Base-by-base conservation (phyloP, 1,139 yeast genomes). In the Geotrichum klebahnii region DNA sequence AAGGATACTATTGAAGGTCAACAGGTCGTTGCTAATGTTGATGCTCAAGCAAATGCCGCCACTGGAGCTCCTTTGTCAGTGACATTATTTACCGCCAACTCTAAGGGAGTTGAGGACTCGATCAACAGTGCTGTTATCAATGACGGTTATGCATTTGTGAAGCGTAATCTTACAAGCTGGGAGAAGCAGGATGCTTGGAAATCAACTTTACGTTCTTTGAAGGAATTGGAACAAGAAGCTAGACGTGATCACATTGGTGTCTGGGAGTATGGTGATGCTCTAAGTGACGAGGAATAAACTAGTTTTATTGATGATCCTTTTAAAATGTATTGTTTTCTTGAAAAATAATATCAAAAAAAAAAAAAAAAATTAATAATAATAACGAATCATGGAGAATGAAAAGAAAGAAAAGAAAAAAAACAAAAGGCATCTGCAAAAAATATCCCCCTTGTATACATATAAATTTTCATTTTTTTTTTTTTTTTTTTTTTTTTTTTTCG, bases 211-310 rank as follows among this genome's bases (percentile, higher is more conserved):
- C 56, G 60, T 17, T 69, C 71, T 37, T 72, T 73, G 53, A 64
- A 66, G 22, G 75, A 67, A 39, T 65, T 82, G 44, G 62, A 75
- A 53, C 60, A 62, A 37, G 73, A 68, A 9, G 92, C 92, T 29
- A 79, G 75, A 63, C 55, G 67, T 8, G 68, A 65, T 37, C 84
- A 80, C 55, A 65, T 70, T 37, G 94, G 94, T 9, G 83, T 88
- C 61, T 85, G 94, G 94, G 83, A 83, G 66, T 82, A 80, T 60
- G 95, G 95, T 47, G 92, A 84, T 62, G 78, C 84, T 46, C 75
- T 83, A 19, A 81, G 75, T 50, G 84, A 81, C 49, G 88, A 82
- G 22, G 58, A 57, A 26, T 50, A 43, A 52, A 14, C 16, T 12
- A 42, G 22, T 24, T 14, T 10, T 16, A 28, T 17, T 23, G 16